Evolutionary conservation across 78 protist genomes (phyloP).

Genomic region (Thecamonas trahens): DNA sequence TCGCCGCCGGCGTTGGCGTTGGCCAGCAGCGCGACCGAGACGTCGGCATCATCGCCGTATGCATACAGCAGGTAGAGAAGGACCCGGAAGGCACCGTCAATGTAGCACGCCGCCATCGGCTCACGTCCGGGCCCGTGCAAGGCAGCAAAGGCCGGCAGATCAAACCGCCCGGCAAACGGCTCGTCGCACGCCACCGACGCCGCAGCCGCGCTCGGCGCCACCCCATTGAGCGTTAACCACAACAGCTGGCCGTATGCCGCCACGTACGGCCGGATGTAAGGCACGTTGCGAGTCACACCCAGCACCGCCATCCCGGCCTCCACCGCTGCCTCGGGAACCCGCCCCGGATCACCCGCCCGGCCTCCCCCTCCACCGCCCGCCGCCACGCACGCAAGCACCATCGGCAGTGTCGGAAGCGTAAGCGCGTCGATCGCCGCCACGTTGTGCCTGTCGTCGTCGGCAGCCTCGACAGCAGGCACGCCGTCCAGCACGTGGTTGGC

Average conservation of each 20-base stretch:
- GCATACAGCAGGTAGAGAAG: background rate
- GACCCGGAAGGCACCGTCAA: background rate
- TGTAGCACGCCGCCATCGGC: constrained; percentile 3
- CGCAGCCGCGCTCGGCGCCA: too few species aligned
- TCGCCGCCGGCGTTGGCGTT: constrained; percentile 10
- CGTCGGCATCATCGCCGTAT: background rate
- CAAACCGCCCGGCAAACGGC: background rate
- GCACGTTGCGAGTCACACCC: too few species aligned
- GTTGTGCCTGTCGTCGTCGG: too few species aligned
- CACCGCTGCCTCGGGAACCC: too few species aligned
- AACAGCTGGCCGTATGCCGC: too few species aligned
- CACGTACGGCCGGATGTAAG: too few species aligned
- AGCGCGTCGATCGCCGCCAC: too few species aligned
- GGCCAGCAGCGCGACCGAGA: constrained; percentile 2
- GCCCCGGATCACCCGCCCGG: background rate
- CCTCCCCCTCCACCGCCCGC: background rate
- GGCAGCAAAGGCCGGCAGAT: background rate
- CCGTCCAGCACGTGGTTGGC: background rate
- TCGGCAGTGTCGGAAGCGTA: too few species aligned
- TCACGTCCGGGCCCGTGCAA: background rate
- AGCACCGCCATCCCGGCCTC: background rate
- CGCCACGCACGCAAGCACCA: background rate
- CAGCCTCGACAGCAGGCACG: too few species aligned
- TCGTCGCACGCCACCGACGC: too few species aligned
- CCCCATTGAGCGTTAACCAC: too few species aligned